Base-by-base conservation (phyloP, 441 rosid species). In the Arabidopsis lyrata region DNA sequence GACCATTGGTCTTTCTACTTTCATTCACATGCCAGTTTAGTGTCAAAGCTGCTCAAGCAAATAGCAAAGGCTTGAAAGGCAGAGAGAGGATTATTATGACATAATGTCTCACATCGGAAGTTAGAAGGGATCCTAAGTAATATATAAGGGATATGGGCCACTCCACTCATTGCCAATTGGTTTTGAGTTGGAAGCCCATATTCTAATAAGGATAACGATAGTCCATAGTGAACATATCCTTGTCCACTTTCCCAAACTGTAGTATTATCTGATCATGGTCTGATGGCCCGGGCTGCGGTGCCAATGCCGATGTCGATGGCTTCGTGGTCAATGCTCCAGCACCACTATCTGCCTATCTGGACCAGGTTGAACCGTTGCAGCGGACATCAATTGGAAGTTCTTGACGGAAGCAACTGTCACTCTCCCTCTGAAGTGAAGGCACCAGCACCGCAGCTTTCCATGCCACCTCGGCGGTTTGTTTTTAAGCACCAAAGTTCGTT, bases 201-300 rank as follows among this genome's bases (percentile, higher is more conserved):
- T n/a, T n/a, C n/a, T n/a, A n/a, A n/a, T n/a, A n/a, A 4, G 97
- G 97, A 60, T 90, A 88, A 15, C 93, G 83, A 73, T 91, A 90
- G 67, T 91, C 95, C 95, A 91, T 91, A 11, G 91, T 91, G 80
- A 91, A 91, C 88, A 90, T 86, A 74, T 92, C 96, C 81, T 92
- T 90, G 1, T 86, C 91, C 11, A 92, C 90, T 78, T 82, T 92
- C 34, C 97, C 97, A 29, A 92, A 92, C 84, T 92, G 97, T 45
- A 92, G 83, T 36, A 90, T 90, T 11, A 88, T 81, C 85, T 88
- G 86, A 71, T 87, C 93, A 6, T 86, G 89, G 61, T 91, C 95
- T 0, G 87, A 60, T 42, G 38, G 88, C 2, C 77, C 47, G 0
- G 88, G 91, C 81, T 82, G 88, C 0, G 84, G 86, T 12, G 20